Evolutionary conservation across 2,329 filamentous ascomycete species (phyloP).

Genomic region (Immersiporthe knoxdaviesiana): DNA sequence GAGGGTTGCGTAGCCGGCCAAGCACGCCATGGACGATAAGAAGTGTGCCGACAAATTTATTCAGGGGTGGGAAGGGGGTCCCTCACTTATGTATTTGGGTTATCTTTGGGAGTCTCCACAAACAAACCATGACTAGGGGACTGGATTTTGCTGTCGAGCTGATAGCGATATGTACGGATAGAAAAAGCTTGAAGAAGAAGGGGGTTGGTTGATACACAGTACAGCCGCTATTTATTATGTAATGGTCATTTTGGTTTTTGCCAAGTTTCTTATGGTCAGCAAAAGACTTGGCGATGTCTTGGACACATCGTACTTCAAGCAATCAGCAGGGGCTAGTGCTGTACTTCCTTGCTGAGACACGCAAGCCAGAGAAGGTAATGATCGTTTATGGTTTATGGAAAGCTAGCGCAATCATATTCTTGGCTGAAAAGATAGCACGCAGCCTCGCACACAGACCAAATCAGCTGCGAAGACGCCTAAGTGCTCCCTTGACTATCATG

Average conservation of each 20-base stretch:
- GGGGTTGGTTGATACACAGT: neutral
- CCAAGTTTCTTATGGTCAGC: neutral
- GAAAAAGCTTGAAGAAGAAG: neutral
- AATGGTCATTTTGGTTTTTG: neutral
- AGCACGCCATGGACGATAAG: constrained; percentile 19
- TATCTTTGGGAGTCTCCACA: constrained; percentile 20
- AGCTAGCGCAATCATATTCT: neutral
- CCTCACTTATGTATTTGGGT: constrained; percentile 2
- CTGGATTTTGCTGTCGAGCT: no score
- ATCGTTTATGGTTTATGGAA: neutral
- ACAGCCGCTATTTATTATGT: neutral
- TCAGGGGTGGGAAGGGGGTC: constrained; percentile 1
- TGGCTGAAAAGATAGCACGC: neutral
- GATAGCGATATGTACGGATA: neutral
- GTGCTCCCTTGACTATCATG: neutral
- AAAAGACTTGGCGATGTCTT: neutral
- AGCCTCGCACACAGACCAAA: neutral
- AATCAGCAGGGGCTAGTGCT: neutral
- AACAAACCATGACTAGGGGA: constrained; percentile 10
- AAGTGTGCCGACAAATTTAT: neutral
- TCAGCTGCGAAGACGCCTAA: neutral
- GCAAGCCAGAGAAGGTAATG: neutral
- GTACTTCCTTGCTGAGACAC: neutral
- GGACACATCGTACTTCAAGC: neutral
- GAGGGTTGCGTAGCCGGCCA: constrained; percentile 15